phyloP scores from a whole-genome alignment of 208 protist genomes.

The Tetramitus jugosus region DNA sequence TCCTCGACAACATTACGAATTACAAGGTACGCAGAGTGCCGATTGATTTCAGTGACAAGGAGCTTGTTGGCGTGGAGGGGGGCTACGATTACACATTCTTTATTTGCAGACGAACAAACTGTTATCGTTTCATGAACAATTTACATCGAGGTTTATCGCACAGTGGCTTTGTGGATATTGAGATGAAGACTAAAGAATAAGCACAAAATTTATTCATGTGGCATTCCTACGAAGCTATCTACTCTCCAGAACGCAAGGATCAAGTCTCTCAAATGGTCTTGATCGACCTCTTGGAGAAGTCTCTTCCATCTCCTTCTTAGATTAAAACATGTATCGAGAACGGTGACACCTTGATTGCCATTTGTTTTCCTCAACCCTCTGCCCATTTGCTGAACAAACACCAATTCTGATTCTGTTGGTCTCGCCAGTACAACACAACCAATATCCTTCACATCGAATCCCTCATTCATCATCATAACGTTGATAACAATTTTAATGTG shows the following conservation, averaged over 20 bases:
- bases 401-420: constrained; percentile 28
- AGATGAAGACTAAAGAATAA: too few relatives aligned
- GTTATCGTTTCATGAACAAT: too few relatives aligned
- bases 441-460: constrained; percentile 27
- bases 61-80: too few relatives aligned
- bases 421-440: constrained; percentile 33
- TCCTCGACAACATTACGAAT: too few relatives aligned
- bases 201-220: too few relatives aligned
- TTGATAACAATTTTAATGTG: constrained; percentile 13
- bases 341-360: neutral
- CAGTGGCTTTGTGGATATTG: too few relatives aligned
- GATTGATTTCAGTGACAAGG: too few relatives aligned
- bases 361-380: neutral
- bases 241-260: neutral
- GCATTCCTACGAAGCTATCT: too few relatives aligned
- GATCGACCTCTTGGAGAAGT: neutral
- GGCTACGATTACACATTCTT: too few relatives aligned
- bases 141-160: too few relatives aligned
- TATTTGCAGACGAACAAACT: too few relatives aligned
- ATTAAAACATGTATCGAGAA: neutral
- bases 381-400: constrained; percentile 15
- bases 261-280: neutral
- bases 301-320: neutral
- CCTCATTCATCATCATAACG: constrained; percentile 34
- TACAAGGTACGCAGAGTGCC: too few relatives aligned